A percentile compares a stretch with the other conserved stretches of the same genome.
Evolutionary conservation across 2,329 filamentous ascomycete genomes (phyloP).

Genomic region (Sphaerulina musiva): DNA sequence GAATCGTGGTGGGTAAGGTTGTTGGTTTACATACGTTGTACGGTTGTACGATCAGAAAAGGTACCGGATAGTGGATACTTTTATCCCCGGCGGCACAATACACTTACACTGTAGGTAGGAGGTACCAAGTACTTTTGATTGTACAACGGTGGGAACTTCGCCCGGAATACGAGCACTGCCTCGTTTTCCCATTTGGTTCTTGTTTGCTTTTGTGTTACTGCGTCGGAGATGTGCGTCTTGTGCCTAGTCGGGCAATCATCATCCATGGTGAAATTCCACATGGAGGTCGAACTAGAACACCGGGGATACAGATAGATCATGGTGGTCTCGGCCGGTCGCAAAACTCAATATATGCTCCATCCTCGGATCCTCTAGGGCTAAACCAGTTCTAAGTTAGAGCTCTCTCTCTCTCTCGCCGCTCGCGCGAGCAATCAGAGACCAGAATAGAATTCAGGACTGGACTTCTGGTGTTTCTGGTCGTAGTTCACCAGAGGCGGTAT

Average conservation of each 20-base stretch:
- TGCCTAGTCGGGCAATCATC: too few species aligned
- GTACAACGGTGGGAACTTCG: background rate
- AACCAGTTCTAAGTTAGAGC: background rate
- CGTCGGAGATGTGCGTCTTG: too few species aligned
- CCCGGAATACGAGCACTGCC: conserved; percentile 7
- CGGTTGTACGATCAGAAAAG: too few species aligned
- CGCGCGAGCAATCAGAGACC: background rate
- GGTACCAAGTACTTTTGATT: too few species aligned
- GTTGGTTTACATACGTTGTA: too few species aligned
- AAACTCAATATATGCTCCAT: conserved; percentile 3
- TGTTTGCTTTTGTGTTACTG: background rate
- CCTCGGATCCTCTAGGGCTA: conserved; percentile 2
- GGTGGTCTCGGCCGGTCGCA: background rate
- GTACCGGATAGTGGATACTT: too few species aligned
- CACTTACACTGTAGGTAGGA: too few species aligned
- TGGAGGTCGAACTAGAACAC: background rate
- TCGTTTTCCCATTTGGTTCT: background rate
- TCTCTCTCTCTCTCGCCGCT: too few species aligned
- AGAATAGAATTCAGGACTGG: background rate
- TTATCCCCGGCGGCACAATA: too few species aligned
- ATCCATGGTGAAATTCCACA: background rate
- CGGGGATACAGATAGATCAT: background rate
- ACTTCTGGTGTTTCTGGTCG: background rate
- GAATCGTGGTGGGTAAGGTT: too few species aligned
- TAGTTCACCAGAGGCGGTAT: conserved; percentile 1